Evolutionary conservation across 306 rosid species (phyloP), one percentile per base, ranked within the genome.

Genomic region (Acacia acuminata): DNA sequence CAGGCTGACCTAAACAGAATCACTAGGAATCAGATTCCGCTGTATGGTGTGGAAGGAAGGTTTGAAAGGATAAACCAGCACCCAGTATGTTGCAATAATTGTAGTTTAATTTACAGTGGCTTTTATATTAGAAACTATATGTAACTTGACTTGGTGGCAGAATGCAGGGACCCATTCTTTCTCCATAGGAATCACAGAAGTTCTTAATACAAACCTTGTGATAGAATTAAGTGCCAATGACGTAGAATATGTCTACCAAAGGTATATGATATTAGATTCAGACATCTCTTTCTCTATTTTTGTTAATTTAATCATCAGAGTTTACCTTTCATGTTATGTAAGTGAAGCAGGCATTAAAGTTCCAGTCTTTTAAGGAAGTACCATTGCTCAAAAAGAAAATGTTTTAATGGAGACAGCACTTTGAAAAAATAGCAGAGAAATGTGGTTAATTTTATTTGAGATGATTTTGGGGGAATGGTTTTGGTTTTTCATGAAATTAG

Each of bases 11-110:
- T 74, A 81, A 96, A 91, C 79, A 87, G 92, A 76, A 75, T 89
- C 27, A 88, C 83, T 83, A 88, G 98, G 92, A 89, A 85, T 36
- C 99, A 96, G 82, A 71, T 89, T 85, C 94, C 98, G 63, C 87
- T 92, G 27, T 96, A 88, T 85, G 94, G 92, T 51, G 94, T 96
- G 87, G 94, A 92, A 81, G 94, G 98, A 85, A 91, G 92, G 87
- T 92, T 92, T 82, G 94, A 93, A 85, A 93, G 99, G 88, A 93
- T 96, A 89, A 96, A 96, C 83, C 92, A 96, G 79, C 98, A 96
- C 85, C 97, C 98, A 92, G 99, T 93, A 93, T 80, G 96, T 79
- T 55, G 68, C 79, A 83, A 47, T 24, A 77, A 63, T 83, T 67
- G 58, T 75, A 56, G 55, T 69, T 89, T 81, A 34, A 82, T 82